These are phyloP conservation scores for Tetraselmis striata DNA, from an alignment of 139 green algal species.

Conservation along the genomic window DNA sequence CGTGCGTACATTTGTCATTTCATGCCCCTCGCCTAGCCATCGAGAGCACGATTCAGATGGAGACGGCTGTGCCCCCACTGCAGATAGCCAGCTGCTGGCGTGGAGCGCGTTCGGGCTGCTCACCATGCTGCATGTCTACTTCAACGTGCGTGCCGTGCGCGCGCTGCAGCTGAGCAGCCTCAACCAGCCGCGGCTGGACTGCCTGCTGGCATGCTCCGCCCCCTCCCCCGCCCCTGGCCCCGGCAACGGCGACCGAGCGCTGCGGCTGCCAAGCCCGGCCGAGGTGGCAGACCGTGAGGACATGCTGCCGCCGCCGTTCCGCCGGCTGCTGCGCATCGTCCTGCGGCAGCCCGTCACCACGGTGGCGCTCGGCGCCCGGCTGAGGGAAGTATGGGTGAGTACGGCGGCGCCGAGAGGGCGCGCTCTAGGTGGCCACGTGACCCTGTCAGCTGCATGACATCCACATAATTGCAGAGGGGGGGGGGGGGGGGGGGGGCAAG, in stretches of 20 bases:
- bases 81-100: neutral
- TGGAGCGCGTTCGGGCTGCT: conserved; percentile 34
- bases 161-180: conserved; percentile 62
- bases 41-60: too few relatives aligned
- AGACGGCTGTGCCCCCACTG: neutral
- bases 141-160: conserved; percentile 72
- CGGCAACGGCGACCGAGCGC: conserved; percentile 2
- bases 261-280: conserved; percentile 14
- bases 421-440: neutral
- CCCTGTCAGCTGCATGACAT: conserved; percentile 2
- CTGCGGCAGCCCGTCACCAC: neutral
- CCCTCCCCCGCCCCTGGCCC: neutral
- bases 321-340: neutral
- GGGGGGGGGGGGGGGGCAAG: neutral
- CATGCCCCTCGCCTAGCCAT: too few relatives aligned
- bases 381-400: conserved; percentile 9
- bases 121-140: conserved; percentile 63
- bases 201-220: conserved; percentile 35
- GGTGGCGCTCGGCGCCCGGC: conserved; percentile 6
- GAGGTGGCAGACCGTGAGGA: conserved; percentile 27
- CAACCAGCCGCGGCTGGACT: conserved; percentile 53
- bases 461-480: conserved; percentile 2
- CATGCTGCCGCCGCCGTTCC: conserved; percentile 32
- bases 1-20: too few relatives aligned
- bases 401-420: conserved; percentile 11